Evolutionary conservation across 2,329 filamentous ascomycete species (phyloP), one percentile per base, ranked within the genome.

Genomic region (Aspergillus sp.): DNA sequence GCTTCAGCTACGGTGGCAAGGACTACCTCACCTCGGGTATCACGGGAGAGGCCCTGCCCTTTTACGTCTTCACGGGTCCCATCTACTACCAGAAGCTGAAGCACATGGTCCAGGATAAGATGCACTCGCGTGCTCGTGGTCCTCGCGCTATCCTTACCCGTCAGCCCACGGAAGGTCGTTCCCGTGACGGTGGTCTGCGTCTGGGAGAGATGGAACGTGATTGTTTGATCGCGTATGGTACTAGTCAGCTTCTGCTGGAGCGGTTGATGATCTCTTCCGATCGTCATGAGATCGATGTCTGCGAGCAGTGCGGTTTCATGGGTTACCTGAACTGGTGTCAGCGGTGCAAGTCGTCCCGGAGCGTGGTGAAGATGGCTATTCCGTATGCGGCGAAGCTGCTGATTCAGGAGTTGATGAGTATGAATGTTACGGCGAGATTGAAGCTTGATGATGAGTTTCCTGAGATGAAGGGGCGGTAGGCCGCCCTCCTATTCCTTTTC

Each of bases 21-120:
- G 95, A 99, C 76, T 97, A 93, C 78, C 89, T 99, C 64, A 98
- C 95, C 0, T 93, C 89, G 0, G 95, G 95, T 38, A 94, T 97
- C 73, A 98, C 95, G 0, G 96, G 95, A 70, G 95, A 99, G 78
- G 87, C 91, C 0, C 84, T 98, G 5, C 92, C 96, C 65, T 93
- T 93, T 12, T 98, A 98, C 79, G 92, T 99, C 73, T 99, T 98
- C 84, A 97, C 96, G 75, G 95, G 95, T 0, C 95, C 95, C 10
- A 99, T 99, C 78, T 99, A 97, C 82, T 99, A 99, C 82, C 95
- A 99, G 82, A 96, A 97, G 67, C 87, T 99, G 66, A 99, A 99
- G 85, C 95, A 99, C 84, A 99, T 99, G 95, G 95, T 99, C 4
- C 93, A 98, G 77, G 95, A 99, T 76, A 99, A 99, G 81, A 98